These are phyloP conservation scores for Macrotyloma uniflorum DNA, from an alignment of 306 rosid species.

Conservation along the genomic window DNA sequence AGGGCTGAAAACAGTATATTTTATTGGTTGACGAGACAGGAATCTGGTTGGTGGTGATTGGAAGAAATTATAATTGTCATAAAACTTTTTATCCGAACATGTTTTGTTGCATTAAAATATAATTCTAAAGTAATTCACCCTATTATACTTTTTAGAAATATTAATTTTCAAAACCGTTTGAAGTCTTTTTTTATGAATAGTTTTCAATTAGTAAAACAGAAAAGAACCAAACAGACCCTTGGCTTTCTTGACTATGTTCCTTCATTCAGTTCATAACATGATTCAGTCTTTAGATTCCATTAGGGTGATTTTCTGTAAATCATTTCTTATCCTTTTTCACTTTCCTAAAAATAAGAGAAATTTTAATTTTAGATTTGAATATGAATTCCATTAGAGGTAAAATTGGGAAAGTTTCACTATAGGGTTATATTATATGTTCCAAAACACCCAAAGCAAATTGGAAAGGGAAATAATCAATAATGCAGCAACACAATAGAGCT, in stretches of 20 bases:
- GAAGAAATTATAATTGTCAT: background rate
- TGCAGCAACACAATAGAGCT: background rate
- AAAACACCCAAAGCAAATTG: background rate
- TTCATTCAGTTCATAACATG: background rate
- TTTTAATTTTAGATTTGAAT: background rate
- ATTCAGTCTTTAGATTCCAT: background rate
- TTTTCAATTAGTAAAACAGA: background rate
- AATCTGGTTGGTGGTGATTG: background rate
- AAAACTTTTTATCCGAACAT: background rate
- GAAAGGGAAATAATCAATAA: background rate
- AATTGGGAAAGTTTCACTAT: background rate
- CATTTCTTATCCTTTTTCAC: background rate
- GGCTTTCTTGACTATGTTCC: background rate
- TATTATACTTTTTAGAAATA: background rate
- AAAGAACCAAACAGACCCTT: background rate
- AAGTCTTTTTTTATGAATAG: background rate
- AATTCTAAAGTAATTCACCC: background rate
- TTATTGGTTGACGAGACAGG: background rate
- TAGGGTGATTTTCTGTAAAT: background rate
- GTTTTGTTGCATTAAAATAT: background rate
- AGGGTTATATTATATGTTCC: background rate
- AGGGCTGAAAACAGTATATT: background rate
- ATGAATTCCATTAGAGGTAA: background rate
- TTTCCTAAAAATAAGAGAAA: background rate
- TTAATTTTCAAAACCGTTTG: background rate